Conservation (phyloP, 257 asterid species). For the Rauvolfia tetraphylla region DNA sequence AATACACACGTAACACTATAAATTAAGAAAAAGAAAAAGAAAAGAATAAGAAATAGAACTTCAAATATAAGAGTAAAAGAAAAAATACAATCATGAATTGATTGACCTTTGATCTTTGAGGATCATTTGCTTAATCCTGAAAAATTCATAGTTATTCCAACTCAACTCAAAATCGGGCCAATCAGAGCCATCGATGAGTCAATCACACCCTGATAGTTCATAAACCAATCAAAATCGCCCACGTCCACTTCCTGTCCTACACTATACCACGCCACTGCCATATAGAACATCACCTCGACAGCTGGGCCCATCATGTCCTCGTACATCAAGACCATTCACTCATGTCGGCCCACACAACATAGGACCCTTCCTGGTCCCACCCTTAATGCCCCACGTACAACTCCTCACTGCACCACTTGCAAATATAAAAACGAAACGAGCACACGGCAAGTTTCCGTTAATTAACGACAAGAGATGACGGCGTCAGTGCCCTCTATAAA, state of each 20-base stretch:
- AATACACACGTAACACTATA: not conserved
- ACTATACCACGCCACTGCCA: not conserved
- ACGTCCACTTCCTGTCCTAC: not conserved
- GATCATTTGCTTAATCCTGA: not conserved
- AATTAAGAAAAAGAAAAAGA: not conserved
- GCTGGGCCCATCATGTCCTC: constrained; percentile 62
- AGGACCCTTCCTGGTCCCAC: constrained; percentile 31
- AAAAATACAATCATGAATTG: not conserved
- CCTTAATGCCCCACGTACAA: constrained; percentile 27
- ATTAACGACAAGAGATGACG: constrained; percentile 49
- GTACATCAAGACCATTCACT: constrained; percentile 35
- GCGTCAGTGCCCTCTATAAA: constrained; percentile 58
- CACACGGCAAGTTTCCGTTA: constrained; percentile 44
- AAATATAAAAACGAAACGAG: not conserved
- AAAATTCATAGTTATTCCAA: not conserved
- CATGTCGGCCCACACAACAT: constrained; percentile 17
- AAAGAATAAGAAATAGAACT: not conserved
- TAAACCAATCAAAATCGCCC: not conserved
- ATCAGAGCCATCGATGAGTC: constrained; percentile 6
- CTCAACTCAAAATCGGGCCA: not conserved
- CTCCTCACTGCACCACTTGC: not conserved
- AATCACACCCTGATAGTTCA: not conserved
- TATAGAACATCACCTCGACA: constrained; percentile 33
- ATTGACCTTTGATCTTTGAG: not conserved
- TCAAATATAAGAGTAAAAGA: too few relatives aligned